Base-by-base conservation (phyloP, 805 yeast genomes). In the Priceomyces fermenticarens region DNA sequence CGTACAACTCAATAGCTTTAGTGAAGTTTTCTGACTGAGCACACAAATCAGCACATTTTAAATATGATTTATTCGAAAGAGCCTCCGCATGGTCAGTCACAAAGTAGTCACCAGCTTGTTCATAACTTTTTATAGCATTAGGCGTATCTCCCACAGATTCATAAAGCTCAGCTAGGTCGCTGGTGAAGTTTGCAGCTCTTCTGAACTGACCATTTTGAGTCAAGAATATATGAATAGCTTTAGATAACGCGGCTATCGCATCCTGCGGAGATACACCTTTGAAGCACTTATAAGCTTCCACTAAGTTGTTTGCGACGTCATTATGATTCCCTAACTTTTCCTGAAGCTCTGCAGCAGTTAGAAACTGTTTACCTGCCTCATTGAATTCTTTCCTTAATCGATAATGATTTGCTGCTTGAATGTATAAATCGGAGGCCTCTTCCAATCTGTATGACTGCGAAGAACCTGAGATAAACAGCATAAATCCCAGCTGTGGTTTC, bases 31-130 rank as follows among this genome's bases (percentile, higher is more conserved):
- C 90, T 14, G 63, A 51, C 23, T 63, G 48, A 12, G 96, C 95
- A 40, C 82, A 75, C 51, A 93, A 72, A 58, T 93, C 97, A 2
- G 98, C 98, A 48, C 89, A 85, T 61, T 88, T 88, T 49, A 91
- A 68, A 50, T 77, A 85, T 16, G 95, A 90, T 67, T 93, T 93
- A 65, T 83, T 89, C 17, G 96, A 80, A 42, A 91, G 62, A 7
- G 97, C 95, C 47, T 84, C 85, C 0, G 98, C 97, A 43, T 88
- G 90, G 64, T 93, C 99, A 46, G 91, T 88, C 41, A 80, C 77
- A 58, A 85, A 90, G 90, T 97, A 93, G 56, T 93, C 98, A 31
- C 96, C 97, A 9, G 99, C 97, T 53, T 84, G 86, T 57, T 89
- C 95, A 58, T 85, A 91, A 23, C 89, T 79, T 40, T 73, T 73